Evolutionary conservation across 2,329 filamentous ascomycete species (phyloP), one percentile per base, ranked within the genome.

Genomic region (Tolypocladium ovalisporum): DNA sequence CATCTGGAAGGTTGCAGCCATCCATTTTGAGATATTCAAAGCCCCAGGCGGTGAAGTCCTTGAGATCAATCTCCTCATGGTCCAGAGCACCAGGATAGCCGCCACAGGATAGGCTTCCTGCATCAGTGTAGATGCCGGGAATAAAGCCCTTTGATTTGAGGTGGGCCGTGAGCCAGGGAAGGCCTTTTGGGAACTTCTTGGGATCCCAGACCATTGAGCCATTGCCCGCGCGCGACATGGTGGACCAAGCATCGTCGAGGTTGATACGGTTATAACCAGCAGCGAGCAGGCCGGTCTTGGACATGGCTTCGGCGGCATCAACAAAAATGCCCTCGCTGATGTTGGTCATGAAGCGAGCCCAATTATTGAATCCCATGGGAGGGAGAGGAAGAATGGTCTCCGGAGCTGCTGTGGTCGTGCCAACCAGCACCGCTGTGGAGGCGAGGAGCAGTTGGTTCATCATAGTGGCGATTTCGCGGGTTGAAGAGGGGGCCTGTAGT

Each of bases 281-380:
- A 22, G 66, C 66, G 2, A 71, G 68, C 4, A 79, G 69, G 19
- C 76, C 76, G 5, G 66, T 74, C 12, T 65, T 63, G 4, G 66
- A 58, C 73, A 79, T 79, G 22, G 74, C 67, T 42, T 78, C 70
- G 3, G 77, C 77, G 0, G 76, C 79, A 8, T 75, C 67, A 8
- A 72, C 70, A 58, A 80, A 79, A 4, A 80, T 65, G 4, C 73
- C 72, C 60, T 79, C 73, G 59, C 78, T 79, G 27, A 79, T 71
- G 54, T 73, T 71, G 62, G 75, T 78, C 67, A 70, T 68, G 64
- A 76, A 76, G 39, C 75, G 73, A 1, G 76, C 69, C 77, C 78
- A 80, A 61, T 76, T 76, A 64, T 79, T 79, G 69, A 77, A 80
- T 29, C 76, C 77, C 77, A 80, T 80, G 12, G 77, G 76, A 1